Conservation (phyloP, 2,329 filamentous ascomycete genomes). For the Simplicillium aogashimaense region DNA sequence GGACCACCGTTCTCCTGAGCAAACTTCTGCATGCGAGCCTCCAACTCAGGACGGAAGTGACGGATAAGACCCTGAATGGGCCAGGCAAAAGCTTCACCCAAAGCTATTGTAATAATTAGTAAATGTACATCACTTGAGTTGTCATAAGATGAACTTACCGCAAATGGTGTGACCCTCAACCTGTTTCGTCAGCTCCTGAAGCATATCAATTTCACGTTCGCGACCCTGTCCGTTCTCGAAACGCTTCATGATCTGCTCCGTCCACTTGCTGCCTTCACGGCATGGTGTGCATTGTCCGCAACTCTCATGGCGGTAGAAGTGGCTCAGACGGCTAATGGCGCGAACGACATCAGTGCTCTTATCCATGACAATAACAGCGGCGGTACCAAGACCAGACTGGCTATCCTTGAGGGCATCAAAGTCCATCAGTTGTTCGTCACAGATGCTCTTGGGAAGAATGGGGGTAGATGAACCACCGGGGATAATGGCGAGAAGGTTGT, state of each 20-base stretch:
- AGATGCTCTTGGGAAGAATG: conserved; percentile 80
- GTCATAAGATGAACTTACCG: conserved; percentile 45
- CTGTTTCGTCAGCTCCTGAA: conserved; percentile 98
- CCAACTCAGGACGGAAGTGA: conserved; percentile 93
- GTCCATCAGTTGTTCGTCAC: conserved; percentile 96
- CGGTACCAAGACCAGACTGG: conserved; percentile 93
- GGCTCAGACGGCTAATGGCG: conserved; percentile 82
- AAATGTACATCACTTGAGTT: background rate
- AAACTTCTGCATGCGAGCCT: conserved; percentile 80
- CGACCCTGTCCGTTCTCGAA: conserved; percentile 87
- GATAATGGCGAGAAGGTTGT: conserved; percentile 91
- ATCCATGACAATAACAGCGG: conserved; percentile 98
- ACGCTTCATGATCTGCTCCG: conserved; percentile 95
- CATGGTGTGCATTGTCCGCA: conserved; percentile 99
- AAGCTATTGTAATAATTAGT: conserved; percentile 40
- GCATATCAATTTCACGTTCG: conserved; percentile 95
- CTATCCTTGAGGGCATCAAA: conserved; percentile 97
- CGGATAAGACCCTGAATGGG: conserved; percentile 96
- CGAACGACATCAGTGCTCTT: conserved; percentile 94
- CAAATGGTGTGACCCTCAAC: conserved; percentile 99
- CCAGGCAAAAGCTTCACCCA: conserved; percentile 98
- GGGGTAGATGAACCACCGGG: conserved; percentile 95
- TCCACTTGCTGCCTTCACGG: conserved; percentile 98
- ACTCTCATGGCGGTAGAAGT: conserved; percentile 97
- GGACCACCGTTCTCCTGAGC: conserved; percentile 61